Evolutionary conservation across 1,139 yeast genomes (phyloP), one percentile per base, ranked within the genome.

Genomic region (Magnusiomyces sp.): DNA sequence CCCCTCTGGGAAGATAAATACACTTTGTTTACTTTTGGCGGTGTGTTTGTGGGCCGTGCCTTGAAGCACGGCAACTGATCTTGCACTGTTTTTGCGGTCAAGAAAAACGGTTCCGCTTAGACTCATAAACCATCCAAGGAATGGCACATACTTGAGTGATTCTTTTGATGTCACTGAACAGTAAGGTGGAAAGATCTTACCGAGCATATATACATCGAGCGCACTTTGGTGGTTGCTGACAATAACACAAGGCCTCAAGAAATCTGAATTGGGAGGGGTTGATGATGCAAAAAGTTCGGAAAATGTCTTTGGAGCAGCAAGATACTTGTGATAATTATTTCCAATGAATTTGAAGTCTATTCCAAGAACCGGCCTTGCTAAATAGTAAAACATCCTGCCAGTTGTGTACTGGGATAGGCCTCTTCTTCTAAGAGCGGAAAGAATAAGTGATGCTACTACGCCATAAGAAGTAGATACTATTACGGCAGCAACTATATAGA

Each of bases 121-220:
- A 27, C 80, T 64, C 98, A 92, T 83, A 69, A 89, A 92, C 97
- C 97, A 90, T 9, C 99, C 99, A 59, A 92, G 73, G 61, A 94
- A 77, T n/a, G 99, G 99, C 45, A 87, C 73, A 62, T 79, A 88
- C 61, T 85, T 81, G 61, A 92, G 75, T 5, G 87, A 83, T 64
- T 79, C 81, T 68, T 92, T 92, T 39, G 97, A 94, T 1, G 98
- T 92, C 45, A 94, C 96, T 7, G 94, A 83, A 69, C 90, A 88
- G 47, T 88, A 89, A 40, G 81, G 81, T 50, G 95, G 95, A 73
- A 94, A 94, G 40, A 87, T 67, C 58, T 76, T 79, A 20, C 95
- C 97, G 59, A 92, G 72, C 50, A 90, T 67, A 48, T 83, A 73
- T 52, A 92, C 79, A 64, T 92, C 98, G 58, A 92, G 70, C 36